Conservation (phyloP, 192 early-diverging fungal species). For the Coemansia sp. region DNA sequence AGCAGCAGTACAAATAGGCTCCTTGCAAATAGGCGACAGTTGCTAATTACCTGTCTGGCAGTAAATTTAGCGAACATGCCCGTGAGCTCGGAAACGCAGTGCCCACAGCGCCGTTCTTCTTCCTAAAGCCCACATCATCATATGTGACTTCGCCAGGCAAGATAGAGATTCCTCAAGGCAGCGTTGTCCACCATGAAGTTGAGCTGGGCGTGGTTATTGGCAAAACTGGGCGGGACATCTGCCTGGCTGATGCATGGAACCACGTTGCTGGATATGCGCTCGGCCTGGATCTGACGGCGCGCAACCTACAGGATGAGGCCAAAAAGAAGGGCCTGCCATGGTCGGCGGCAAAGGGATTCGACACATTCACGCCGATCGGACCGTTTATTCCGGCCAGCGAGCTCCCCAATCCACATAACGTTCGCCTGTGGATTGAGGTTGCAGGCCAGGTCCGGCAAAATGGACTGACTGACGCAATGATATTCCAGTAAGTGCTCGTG, state of each 20-base stretch:
- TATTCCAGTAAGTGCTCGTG: slow-evolving; percentile 67
- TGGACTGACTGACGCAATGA: slow-evolving; percentile 88
- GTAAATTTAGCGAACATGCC: slow-evolving; percentile 75
- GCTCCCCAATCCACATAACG: slow-evolving; percentile 71
- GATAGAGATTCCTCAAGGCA: slow-evolving; percentile 79
- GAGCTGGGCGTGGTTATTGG: slow-evolving; percentile 93
- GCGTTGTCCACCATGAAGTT: slow-evolving; percentile 86
- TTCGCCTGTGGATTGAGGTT: slow-evolving; percentile 75
- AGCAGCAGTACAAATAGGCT: background rate
- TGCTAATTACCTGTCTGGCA: slow-evolving; percentile 6
- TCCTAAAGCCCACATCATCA: slow-evolving; percentile 89
- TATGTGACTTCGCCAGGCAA: slow-evolving; percentile 64
- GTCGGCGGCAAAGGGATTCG: slow-evolving; percentile 91
- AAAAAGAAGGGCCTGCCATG: slow-evolving; percentile 87
- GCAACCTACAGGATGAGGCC: slow-evolving; percentile 82
- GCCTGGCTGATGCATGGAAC: slow-evolving; percentile 57
- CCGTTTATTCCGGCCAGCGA: slow-evolving; percentile 72
- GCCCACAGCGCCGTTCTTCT: slow-evolving; percentile 85
- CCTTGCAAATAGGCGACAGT: background rate
- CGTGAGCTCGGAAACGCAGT: slow-evolving; percentile 92
- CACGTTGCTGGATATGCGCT: slow-evolving; percentile 79
- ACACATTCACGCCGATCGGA: slow-evolving; percentile 90
- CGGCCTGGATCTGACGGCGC: slow-evolving; percentile 89
- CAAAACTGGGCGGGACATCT: slow-evolving; percentile 72
- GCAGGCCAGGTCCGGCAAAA: slow-evolving; percentile 75